These are phyloP conservation scores for Colletotrichum navitas DNA, from an alignment of 2,329 filamentous ascomycete genomes.

Conservation along the genomic window DNA sequence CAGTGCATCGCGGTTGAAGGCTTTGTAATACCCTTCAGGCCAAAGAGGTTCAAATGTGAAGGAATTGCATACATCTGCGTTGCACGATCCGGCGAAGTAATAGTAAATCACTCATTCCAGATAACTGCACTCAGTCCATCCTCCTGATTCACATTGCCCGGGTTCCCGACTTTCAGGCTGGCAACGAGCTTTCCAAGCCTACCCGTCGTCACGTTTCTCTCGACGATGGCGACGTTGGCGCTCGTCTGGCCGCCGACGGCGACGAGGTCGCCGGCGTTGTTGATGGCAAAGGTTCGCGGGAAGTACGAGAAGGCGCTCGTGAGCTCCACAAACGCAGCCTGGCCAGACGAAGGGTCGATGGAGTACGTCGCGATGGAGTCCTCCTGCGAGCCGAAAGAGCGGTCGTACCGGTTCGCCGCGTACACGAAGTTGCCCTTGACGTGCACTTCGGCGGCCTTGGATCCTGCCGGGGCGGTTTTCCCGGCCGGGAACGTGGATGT, in stretches of 20 bases:
- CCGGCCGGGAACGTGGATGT: conserved; percentile 61
- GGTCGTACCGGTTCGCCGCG: conserved; percentile 72
- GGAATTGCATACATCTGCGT: no score
- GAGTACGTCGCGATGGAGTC: conserved; percentile 69
- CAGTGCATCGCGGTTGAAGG: not conserved
- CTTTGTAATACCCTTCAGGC: not conserved
- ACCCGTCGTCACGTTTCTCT: conserved; percentile 67
- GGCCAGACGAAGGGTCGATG: conserved; percentile 60
- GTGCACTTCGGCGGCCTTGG: conserved; percentile 68
- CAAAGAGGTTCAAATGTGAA: not conserved
- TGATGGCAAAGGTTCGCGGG: conserved; percentile 73
- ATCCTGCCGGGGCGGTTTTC: conserved; percentile 56
- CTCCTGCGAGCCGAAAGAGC: conserved; percentile 64
- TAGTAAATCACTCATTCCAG: conserved; percentile 57
- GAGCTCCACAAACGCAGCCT: conserved; percentile 64
- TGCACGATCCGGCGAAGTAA: not conserved
- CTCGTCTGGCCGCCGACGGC: conserved; percentile 74
- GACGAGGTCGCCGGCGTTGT: conserved; percentile 68
- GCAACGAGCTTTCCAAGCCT: conserved; percentile 63
- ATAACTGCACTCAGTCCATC: conserved; percentile 62
- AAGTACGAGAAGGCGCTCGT: conserved; percentile 69
- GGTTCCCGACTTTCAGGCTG: conserved; percentile 54
- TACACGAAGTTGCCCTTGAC: conserved; percentile 68
- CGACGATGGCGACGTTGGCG: conserved; percentile 69
- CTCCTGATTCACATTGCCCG: conserved; percentile 57